Evolutionary conservation across 495 filamentous ascomycete species (phyloP).

Genomic region (Mytilinidion resinicola): DNA sequence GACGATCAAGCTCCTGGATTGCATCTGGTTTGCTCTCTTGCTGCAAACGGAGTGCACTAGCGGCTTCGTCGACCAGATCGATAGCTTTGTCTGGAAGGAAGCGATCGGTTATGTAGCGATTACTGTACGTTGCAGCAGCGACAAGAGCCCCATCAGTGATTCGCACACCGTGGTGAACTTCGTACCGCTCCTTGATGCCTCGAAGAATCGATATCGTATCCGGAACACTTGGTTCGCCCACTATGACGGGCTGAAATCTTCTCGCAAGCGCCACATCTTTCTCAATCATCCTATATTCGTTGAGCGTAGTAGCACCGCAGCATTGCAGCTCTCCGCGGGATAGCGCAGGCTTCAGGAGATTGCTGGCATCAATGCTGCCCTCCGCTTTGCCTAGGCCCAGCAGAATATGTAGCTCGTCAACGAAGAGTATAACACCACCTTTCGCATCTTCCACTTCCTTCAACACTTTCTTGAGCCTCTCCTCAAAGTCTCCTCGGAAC

Average conservation of each 20-base stretch:
- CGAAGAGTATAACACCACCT: conserved; percentile 85
- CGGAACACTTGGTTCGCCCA: conserved; percentile 80
- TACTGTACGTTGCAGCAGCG: conserved; percentile 83
- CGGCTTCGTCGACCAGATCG: conserved; percentile 92
- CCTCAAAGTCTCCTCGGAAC: conserved; percentile 93
- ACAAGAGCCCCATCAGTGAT: conserved; percentile 92
- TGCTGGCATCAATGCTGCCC: conserved; percentile 92
- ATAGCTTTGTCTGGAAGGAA: conserved; percentile 97
- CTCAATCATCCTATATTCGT: conserved; percentile 87
- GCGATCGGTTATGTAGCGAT: conserved; percentile 93
- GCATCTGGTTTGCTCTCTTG: conserved; percentile 96
- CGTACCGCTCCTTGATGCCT: conserved; percentile 94
- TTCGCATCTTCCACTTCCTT: conserved; percentile 86
- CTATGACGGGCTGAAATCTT: conserved; percentile 87
- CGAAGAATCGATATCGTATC: conserved; percentile 94
- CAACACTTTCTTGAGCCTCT: conserved; percentile 81
- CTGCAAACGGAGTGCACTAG: conserved; percentile 80
- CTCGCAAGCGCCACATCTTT: conserved; percentile 92
- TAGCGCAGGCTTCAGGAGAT: conserved; percentile 89
- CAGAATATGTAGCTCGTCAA: conserved; percentile 90
- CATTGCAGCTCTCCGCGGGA: conserved; percentile 90
- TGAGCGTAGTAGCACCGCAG: conserved; percentile 88
- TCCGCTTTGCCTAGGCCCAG: conserved; percentile 91
- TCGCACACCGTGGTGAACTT: conserved; percentile 90
- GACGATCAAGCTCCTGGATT: conserved; percentile 82